Percentiles rank a stretch among this genome's conserved stretches.
Conservation (phyloP, 2,329 filamentous ascomycete species). For the Neodidymelliopsis sp. region DNA sequence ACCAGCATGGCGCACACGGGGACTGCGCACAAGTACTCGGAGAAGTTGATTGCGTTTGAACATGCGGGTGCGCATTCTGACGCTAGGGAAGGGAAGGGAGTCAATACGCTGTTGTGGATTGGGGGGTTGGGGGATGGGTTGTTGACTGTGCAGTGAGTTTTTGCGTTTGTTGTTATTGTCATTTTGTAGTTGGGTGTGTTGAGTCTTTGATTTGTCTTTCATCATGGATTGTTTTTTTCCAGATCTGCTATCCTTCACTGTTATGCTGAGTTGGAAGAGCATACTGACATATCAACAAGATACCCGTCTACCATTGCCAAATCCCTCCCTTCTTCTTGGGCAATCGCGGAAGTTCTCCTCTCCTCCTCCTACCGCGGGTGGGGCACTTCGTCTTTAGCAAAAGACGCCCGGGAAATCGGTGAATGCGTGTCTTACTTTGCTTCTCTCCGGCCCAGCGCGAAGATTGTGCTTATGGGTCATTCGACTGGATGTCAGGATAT, state of each 20-base stretch:
- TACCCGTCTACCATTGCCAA: slow-evolving; percentile 63
- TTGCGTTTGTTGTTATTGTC: background rate
- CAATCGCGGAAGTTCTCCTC: slow-evolving; percentile 59
- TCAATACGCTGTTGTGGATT: slow-evolving; percentile 70
- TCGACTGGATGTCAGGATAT: slow-evolving; percentile 73
- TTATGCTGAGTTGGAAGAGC: too few species aligned
- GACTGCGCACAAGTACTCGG: slow-evolving; percentile 52
- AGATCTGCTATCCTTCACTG: too few species aligned
- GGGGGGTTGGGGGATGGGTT: slow-evolving; percentile 75
- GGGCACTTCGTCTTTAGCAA: slow-evolving; percentile 60
- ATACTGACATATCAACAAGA: too few species aligned
- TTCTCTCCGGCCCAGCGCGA: slow-evolving; percentile 51
- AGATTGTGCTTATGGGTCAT: slow-evolving; percentile 73
- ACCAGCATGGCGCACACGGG: slow-evolving; percentile 47
- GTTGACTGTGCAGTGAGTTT: slow-evolving; percentile 61
- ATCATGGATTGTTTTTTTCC: too few species aligned
- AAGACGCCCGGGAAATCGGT: slow-evolving; percentile 63
- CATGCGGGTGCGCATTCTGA: slow-evolving; percentile 35
- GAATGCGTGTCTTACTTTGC: slow-evolving; percentile 61
- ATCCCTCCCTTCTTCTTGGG: slow-evolving; percentile 60
- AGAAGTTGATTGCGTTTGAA: slow-evolving; percentile 56
- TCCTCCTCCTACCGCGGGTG: slow-evolving; percentile 63
- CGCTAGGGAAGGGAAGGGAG: background rate
- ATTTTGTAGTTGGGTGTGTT: background rate
- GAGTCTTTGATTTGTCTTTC: background rate